Evolutionary conservation across 441 rosid species (phyloP), one percentile per base, ranked within the genome.

Genomic region (Pelargonium australe): DNA sequence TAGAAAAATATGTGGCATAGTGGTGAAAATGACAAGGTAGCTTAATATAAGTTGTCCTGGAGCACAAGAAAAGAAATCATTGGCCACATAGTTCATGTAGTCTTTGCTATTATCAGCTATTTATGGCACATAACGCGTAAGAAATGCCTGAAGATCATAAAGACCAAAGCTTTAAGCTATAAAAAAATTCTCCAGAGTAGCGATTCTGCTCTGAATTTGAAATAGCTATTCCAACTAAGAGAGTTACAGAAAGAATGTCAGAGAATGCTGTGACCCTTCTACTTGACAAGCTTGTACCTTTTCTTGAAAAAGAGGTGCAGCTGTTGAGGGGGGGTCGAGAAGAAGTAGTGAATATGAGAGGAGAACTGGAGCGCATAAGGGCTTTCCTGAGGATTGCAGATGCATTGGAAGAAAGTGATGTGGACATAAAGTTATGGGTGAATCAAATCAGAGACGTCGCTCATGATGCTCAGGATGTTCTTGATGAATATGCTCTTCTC

Each of bases 371-470:
- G 67, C 67, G 55, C 57, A 25, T 28, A 4, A 5, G 4, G 62
- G 73, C 71, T 19, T 75, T 70, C 68, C 67, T 66, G 63, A 67
- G 78, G 64, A 7, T 62, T 25, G 78, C 74, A 45, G 78, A 75
- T 65, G 63, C 68, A 70, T 64, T 75, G 6, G 73, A 70, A 41
- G 74, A 70, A 55, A 70, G 44, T 10, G 74, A 75, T 1, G 68
- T 61, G 16, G 74, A 75, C 37, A 63, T 75, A 45, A 70, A 62
- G 37, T 64, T 67, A 41, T 70, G 74, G 78, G 74, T 70, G 4
- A 67, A 55, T 63, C 78, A 75, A 16, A 40, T 70, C 17, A 71
- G 74, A 14, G 74, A 75, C 12, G 51, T 70, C 5, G 68, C 78
- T 25, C 49, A 58, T 5, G 71, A 75, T 28, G 17, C 64, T 2